Evolutionary conservation across 2,329 filamentous ascomycete species (phyloP).

Genomic region (Botryotinia calthae): DNA sequence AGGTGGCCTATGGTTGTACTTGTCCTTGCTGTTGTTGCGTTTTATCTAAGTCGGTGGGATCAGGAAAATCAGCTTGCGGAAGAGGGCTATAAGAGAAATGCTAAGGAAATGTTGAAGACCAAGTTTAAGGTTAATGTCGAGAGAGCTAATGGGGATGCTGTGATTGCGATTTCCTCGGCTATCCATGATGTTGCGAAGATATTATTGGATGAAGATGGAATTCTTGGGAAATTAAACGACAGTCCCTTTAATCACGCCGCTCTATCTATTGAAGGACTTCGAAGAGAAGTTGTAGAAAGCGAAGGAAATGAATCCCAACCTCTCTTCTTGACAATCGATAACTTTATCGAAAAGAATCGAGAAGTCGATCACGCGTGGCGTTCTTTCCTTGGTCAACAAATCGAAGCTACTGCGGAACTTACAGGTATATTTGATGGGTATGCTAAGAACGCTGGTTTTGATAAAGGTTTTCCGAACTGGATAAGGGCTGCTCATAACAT

Average conservation of each 20-base stretch:
- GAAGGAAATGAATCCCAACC: not conserved
- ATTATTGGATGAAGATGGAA: not conserved
- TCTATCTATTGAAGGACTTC: not conserved
- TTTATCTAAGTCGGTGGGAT: not conserved
- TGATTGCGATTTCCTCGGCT: not conserved
- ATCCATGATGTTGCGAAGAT: not conserved
- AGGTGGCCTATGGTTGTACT: not conserved
- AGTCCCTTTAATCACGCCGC: conserved; percentile 1
- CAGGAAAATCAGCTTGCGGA: not conserved
- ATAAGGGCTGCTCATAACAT: not conserved
- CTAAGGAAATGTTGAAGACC: not conserved
- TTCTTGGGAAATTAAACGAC: not conserved
- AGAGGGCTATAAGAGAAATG: not conserved
- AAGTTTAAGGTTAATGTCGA: not conserved
- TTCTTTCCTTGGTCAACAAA: conserved; percentile 1
- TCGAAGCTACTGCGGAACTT: not conserved
- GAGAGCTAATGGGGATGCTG: not conserved
- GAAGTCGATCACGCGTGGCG: conserved; percentile 7
- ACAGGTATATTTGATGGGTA: not conserved
- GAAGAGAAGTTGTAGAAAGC: not conserved
- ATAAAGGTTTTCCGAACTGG: not conserved
- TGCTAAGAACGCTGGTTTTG: not conserved
- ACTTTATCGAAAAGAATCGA: not conserved
- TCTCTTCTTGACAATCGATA: not conserved
- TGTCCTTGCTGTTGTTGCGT: not conserved